Conservation (phyloP, 208 protist genomes). For the Crithidia acanthocephali region DNA sequence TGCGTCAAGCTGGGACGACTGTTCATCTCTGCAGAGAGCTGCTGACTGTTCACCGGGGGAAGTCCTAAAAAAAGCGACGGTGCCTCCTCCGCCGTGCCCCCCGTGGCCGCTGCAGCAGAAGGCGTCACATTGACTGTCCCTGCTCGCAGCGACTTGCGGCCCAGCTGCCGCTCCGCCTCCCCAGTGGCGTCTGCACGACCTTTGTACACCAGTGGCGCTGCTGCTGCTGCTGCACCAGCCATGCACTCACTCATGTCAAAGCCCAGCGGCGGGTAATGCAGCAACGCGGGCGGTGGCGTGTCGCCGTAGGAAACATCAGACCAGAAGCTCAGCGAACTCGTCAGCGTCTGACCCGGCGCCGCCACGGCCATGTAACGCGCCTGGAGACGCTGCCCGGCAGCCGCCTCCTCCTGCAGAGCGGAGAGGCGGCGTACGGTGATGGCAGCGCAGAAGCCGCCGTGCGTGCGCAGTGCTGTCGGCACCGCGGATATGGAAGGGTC, state of each 20-base stretch:
- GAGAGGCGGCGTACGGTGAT: slow-evolving; percentile 53
- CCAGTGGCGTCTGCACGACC: neutral
- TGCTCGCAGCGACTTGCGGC: neutral
- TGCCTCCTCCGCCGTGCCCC: neutral
- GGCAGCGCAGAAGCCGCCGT: slow-evolving; percentile 39
- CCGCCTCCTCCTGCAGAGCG: slow-evolving; percentile 37
- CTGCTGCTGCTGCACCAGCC: no score
- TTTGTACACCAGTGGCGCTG: neutral
- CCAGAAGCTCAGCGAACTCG: slow-evolving; percentile 70
- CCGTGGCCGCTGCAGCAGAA: neutral
- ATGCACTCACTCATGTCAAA: slow-evolving; percentile 11
- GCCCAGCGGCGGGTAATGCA: slow-evolving; percentile 35
- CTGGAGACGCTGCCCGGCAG: slow-evolving; percentile 30
- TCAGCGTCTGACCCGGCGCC: slow-evolving; percentile 71
- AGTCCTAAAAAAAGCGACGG: slow-evolving; percentile 2
- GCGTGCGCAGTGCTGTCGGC: slow-evolving; percentile 8
- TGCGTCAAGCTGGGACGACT: slow-evolving; percentile 6
- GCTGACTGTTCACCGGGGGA: neutral
- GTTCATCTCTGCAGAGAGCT: neutral
- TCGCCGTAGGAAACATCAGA: slow-evolving; percentile 39
- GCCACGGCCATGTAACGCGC: slow-evolving; percentile 49
- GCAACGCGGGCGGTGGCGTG: slow-evolving; percentile 10
- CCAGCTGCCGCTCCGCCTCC: slow-evolving; percentile 3
- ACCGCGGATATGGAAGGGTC: neutral
- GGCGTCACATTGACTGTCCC: no score